Evolutionary conservation across 2,329 filamentous ascomycete genomes (phyloP).

Genomic region (Macroventuria anomochaeta): DNA sequence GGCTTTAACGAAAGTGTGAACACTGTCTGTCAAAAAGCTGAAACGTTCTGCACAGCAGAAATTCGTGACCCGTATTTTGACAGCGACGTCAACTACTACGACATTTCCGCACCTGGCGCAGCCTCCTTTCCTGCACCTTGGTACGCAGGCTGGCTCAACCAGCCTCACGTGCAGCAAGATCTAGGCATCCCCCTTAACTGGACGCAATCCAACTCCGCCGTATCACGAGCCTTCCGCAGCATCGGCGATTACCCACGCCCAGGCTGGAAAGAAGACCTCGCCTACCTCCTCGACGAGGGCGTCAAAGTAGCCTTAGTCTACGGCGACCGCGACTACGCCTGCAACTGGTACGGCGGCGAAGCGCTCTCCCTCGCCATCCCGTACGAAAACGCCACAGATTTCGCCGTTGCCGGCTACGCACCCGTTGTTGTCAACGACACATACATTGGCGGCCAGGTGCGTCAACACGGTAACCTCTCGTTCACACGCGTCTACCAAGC

Average conservation of each 20-base stretch:
- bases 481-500: constrained; percentile 61
- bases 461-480: constrained; percentile 74
- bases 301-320: constrained; percentile 44
- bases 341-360: constrained; percentile 76
- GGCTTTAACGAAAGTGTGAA: constrained; percentile 49
- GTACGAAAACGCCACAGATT: constrained; percentile 60
- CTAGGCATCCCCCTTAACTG: constrained; percentile 68
- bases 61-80: constrained; percentile 56
- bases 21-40: constrained; percentile 52
- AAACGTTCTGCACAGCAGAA: constrained; percentile 53
- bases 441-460: constrained; percentile 74
- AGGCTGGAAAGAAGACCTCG: constrained; percentile 57
- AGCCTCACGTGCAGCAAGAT: constrained; percentile 59
- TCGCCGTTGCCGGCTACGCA: constrained; percentile 72
- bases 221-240: constrained; percentile 55
- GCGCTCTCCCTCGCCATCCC: constrained; percentile 67
- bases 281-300: constrained; percentile 60
- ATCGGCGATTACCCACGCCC: constrained; percentile 59
- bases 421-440: constrained; percentile 72
- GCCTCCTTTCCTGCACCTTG: constrained; percentile 53
- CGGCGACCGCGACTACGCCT: constrained; percentile 52
- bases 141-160: constrained; percentile 63
- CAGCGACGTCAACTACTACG: constrained; percentile 61
- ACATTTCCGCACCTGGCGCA: constrained; percentile 59
- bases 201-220: constrained; percentile 52